Conservation (phyloP, 1,284 basidiomycete species). For the Pyrrhoderma noxium region DNA sequence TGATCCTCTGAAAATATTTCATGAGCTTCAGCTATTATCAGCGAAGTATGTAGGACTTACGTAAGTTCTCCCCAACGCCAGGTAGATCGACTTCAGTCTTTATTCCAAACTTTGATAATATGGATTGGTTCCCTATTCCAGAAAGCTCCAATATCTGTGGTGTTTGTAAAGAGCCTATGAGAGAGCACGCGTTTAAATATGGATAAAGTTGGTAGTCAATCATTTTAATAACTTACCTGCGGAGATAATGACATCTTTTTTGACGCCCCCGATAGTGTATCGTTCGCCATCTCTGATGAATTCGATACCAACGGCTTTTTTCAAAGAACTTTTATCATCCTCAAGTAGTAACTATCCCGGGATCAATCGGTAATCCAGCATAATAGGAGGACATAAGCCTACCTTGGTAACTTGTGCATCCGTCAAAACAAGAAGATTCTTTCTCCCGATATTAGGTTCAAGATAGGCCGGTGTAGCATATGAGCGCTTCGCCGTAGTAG, state of each 20-base stretch:
- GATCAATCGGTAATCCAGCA: background rate
- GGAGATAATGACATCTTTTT: constrained; percentile 2
- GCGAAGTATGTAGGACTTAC: background rate
- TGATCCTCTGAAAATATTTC: constrained; percentile 1
- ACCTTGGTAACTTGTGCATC: constrained; percentile 13
- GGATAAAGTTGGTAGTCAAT: background rate
- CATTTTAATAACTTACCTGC: background rate
- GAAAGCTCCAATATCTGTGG: constrained; percentile 12
- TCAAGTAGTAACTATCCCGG: background rate
- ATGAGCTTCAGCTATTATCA: no score
- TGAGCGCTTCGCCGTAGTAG: constrained; percentile 6
- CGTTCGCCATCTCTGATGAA: constrained; percentile 19
- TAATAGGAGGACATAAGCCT: background rate
- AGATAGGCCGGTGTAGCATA: constrained; percentile 6
- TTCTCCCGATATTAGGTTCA: constrained; percentile 4
- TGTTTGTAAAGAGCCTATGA: constrained; percentile 4
- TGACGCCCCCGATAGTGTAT: background rate
- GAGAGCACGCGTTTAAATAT: background rate
- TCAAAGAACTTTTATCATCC: background rate
- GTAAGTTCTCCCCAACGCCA: constrained; percentile 19
- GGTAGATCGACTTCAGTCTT: constrained; percentile 17
- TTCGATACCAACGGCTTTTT: constrained; percentile 25
- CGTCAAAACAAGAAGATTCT: constrained; percentile 6
- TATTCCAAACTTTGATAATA: constrained; percentile 15
- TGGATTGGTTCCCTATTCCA: constrained; percentile 15